A percentile compares a stretch with the other conserved stretches of the same genome.
phyloP scores from a whole-genome alignment of 2,329 filamentous ascomycete genomes.

The Alternaria hordeiaustralica region DNA sequence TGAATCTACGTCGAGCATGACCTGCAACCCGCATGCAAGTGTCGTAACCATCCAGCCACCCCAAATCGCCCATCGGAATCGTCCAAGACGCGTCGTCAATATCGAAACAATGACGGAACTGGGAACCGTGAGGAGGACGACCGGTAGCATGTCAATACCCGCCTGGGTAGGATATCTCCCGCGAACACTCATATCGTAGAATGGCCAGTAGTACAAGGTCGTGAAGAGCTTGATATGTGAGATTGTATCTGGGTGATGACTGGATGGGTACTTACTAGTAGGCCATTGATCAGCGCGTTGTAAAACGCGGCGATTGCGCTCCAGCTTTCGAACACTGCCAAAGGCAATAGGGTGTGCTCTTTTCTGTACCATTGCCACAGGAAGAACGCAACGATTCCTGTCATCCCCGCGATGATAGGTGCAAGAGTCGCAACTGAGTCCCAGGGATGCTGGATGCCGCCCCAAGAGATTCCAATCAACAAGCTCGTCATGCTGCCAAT shows the following conservation, averaged over 20 bases:
- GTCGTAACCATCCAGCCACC: slow-evolving; percentile 51
- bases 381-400: slow-evolving; percentile 40
- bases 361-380: slow-evolving; percentile 47
- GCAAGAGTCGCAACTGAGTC: slow-evolving; percentile 47
- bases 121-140: slow-evolving; percentile 33
- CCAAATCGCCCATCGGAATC: slow-evolving; percentile 52
- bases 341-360: slow-evolving; percentile 46
- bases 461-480: slow-evolving; percentile 54
- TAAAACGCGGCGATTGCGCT: slow-evolving; percentile 50
- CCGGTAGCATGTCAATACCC: slow-evolving; percentile 50
- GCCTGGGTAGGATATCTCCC: slow-evolving; percentile 42
- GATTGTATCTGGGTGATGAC: background rate
- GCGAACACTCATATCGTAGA: slow-evolving; percentile 51
- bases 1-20: slow-evolving; percentile 47
- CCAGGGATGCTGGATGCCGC: slow-evolving; percentile 52
- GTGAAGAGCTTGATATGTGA: slow-evolving; percentile 46
- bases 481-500: slow-evolving; percentile 47
- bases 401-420: slow-evolving; percentile 47
- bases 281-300: slow-evolving; percentile 51
- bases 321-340: slow-evolving; percentile 46
- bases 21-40: slow-evolving; percentile 47
- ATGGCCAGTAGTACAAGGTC: slow-evolving; percentile 52
- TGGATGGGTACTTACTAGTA: slow-evolving; percentile 46
- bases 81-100: slow-evolving; percentile 33
- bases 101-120: slow-evolving; percentile 33